Base-by-base conservation (phyloP, 2,329 filamentous ascomycete species). In the Diplodia scrobiculata region DNA sequence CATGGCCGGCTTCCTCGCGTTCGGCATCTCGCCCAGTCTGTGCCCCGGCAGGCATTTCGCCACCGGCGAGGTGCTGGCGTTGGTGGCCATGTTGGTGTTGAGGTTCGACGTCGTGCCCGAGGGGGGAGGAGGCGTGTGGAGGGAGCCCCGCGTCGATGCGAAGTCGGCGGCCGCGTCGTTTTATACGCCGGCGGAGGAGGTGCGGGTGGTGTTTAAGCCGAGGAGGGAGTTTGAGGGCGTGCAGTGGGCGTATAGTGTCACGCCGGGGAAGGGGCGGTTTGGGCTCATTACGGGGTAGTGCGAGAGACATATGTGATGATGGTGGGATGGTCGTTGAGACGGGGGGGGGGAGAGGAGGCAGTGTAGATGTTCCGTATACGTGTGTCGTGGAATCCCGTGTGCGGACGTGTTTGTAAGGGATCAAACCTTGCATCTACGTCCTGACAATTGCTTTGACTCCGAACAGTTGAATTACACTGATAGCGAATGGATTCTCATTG, bases 41-140 rank as follows among this genome's bases (percentile, higher is more conserved):
- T 79, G 77, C 65, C 77, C 78, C 1, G 77, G 77, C 6, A 71
- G 76, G 5, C 74, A 78, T 65, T 79, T 79, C 63, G 77, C 77
- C 0, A 75, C 66, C 1, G 76, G 72, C 9, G 73, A 76, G 32
- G 75, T 78, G 19, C 48, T 76, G 13, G 71, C 72, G 5, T 63
- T 77, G 9, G 73, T 70, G 0, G 73, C 75, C 0, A 74, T 78
- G 70, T 50, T 78, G 17, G 45, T 78, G 13, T 48, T 75, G 38
- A 70, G 75, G 7, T 79, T 73, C 65, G 74, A 79, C 55, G 55
- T 78, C 3, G 14, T 45, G 14, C 72, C 75, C 7, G 32, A 1
- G 32, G 10, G 32, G 0, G 52, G 29, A 10, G 25, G 19, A 0
- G 74, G 71, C 5, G 14, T 48, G 19, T 75, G 73, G 73, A 52